Base-by-base conservation (phyloP, 805 yeast genomes). In the Yamadazyma endophytica region DNA sequence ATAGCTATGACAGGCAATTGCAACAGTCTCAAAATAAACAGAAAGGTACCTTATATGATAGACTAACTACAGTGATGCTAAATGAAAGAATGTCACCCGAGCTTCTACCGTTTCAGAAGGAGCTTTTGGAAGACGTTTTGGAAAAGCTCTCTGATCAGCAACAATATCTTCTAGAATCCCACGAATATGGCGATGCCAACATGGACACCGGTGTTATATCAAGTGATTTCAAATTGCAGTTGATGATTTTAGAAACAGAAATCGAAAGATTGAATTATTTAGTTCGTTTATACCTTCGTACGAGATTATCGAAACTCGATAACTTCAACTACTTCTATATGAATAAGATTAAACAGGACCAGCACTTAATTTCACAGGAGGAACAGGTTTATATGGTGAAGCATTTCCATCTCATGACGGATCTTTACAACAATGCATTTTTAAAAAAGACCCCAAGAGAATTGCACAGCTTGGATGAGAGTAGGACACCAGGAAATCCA, bases 81-180 rank as follows among this genome's bases (percentile, higher is more conserved):
- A 74, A 82, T 31, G 98, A 92, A 52, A 69, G 96, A 33, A 77
- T 77, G 69, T 67, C 92, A 1, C 97, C 97, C 0, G 96, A 86
- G 36, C 58, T 92, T n/a, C 60, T 90, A 26, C 84, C 81, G 2
- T 90, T 82, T 50, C 79, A 86, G 37, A 69, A 68, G 11, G 65
- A 58, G 3, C 61, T 88, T 21, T 55, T 92, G 46, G 70, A 70
- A 4, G 54, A 77, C 21, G 69, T 84, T 14, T 54, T 86, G 35
- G 58, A 54, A 1, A 68, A 84, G 40, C 62, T 89, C 17, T 74
- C 82, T 33, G 64, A 64, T 28, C 89, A 86, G 54, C 77, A 87
- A 35, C 94, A 83, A 42, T 70, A 73, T 33, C 77, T 90, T 22
- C 68, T 77, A 30, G 84, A 86, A 44, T 81, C 95, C 6, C 79